Percentiles rank a stretch among this genome's conserved stretches.
Conservation (phyloP, 2,329 filamentous ascomycete genomes). For the Domatiomyces catenatus region DNA sequence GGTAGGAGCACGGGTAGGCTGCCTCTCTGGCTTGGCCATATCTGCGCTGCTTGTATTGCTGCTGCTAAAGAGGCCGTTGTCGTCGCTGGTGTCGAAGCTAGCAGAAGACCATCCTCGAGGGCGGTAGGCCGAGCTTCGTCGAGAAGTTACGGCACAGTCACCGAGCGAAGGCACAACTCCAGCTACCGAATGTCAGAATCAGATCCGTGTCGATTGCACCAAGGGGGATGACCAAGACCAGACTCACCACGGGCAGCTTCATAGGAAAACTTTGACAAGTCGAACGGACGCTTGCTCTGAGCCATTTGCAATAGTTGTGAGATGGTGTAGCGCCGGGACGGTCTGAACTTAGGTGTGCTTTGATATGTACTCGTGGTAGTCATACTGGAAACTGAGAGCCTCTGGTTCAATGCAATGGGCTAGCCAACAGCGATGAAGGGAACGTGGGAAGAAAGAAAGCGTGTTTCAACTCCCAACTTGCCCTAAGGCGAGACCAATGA, state of each 20-base stretch:
- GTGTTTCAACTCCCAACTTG: background rate
- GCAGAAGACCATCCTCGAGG: conserved; percentile 10
- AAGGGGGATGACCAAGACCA: background rate
- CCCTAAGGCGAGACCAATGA: background rate
- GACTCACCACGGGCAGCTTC: conserved; percentile 16
- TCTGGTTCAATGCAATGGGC: background rate
- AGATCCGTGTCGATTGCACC: background rate
- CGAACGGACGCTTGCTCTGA: conserved; percentile 9
- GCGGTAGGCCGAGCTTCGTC: conserved; percentile 10
- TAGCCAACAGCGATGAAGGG: background rate
- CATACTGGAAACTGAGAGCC: conserved; percentile 5
- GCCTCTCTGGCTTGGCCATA: conserved; percentile 11
- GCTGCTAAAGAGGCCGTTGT: background rate
- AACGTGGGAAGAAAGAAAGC: background rate
- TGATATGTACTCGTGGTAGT: conserved; percentile 6
- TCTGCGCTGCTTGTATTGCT: background rate
- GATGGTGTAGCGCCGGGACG: conserved; percentile 10
- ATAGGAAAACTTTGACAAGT: conserved; percentile 17
- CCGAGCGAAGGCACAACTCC: conserved; percentile 16
- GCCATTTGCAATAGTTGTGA: conserved; percentile 14
- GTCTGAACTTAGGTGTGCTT: conserved; percentile 9
- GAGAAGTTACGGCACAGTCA: conserved; percentile 13
- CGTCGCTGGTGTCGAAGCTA: background rate
- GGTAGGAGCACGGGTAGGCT: conserved; percentile 23
- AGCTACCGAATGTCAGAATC: conserved; percentile 10